These are phyloP conservation scores for Exophiala spinifera DNA, from an alignment of 2,329 filamentous ascomycete species.

Conservation along the genomic window DNA sequence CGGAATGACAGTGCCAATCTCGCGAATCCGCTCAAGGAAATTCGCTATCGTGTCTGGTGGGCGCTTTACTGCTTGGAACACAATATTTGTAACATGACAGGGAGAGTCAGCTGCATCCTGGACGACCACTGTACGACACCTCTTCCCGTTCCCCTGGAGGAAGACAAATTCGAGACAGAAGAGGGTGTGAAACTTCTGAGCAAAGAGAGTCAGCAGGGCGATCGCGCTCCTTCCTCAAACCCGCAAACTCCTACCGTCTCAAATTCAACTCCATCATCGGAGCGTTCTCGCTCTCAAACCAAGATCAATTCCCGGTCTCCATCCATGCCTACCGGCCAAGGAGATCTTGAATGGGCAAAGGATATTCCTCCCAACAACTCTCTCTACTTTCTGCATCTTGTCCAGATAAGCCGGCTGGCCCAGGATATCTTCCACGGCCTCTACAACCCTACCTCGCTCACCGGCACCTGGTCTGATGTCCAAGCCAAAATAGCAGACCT, in stretches of 20 bases:
- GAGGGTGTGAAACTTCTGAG: slow-evolving; percentile 36
- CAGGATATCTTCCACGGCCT: slow-evolving; percentile 38
- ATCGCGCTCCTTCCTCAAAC: slow-evolving; percentile 31
- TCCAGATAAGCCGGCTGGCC: slow-evolving; percentile 38
- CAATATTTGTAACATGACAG: slow-evolving; percentile 46
- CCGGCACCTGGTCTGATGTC: slow-evolving; percentile 38
- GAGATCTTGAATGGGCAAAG: slow-evolving; percentile 30
- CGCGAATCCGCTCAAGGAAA: slow-evolving; percentile 41
- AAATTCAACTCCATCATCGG: slow-evolving; percentile 18
- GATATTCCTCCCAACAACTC: slow-evolving; percentile 37
- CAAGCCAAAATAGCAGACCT: slow-evolving; percentile 36
- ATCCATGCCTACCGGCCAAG: slow-evolving; percentile 12
- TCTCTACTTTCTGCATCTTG: slow-evolving; percentile 40
- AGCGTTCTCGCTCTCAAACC: slow-evolving; percentile 18
- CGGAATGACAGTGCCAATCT: slow-evolving; percentile 40
- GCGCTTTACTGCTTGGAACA: slow-evolving; percentile 45
- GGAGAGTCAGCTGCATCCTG: slow-evolving; percentile 42
- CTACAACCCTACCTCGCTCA: slow-evolving; percentile 38
- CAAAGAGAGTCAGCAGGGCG: slow-evolving; percentile 33
- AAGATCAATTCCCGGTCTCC: slow-evolving; percentile 25
- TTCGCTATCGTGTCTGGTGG: slow-evolving; percentile 48
- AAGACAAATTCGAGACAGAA: slow-evolving; percentile 38
- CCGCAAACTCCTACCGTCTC: slow-evolving; percentile 19
- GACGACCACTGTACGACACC: slow-evolving; percentile 44
- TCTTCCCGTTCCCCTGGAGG: slow-evolving; percentile 41